Percentiles rank a stretch among this genome's conserved stretches.
Conservation (phyloP, 768 basidiomycete species). For the Cantharellus anzutake region DNA sequence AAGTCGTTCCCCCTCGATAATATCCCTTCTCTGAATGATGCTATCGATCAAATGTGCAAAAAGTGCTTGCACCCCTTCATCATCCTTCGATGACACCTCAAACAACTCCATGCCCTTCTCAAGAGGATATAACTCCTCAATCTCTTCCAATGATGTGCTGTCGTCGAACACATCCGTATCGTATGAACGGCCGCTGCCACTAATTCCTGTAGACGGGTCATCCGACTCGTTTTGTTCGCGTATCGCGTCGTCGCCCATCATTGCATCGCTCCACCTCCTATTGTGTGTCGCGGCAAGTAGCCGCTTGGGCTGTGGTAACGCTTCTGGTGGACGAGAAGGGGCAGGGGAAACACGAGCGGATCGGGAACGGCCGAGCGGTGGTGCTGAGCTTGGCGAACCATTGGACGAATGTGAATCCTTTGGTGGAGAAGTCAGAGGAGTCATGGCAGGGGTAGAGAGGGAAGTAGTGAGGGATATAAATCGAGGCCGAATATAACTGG, state of each 20-base stretch:
- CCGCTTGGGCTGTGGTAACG: not conserved
- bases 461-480: slow-evolving; percentile 53
- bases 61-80: slow-evolving; percentile 62
- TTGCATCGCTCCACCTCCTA: slow-evolving; percentile 27
- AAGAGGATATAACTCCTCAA: slow-evolving; percentile 39
- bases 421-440: not conserved
- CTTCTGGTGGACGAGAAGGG: not conserved
- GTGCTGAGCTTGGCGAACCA: not conserved
- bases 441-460: slow-evolving; percentile 10
- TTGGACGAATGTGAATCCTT: not conserved
- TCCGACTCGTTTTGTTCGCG: slow-evolving; percentile 27
- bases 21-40: slow-evolving; percentile 60
- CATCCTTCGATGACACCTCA: slow-evolving; percentile 85
- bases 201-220: slow-evolving; percentile 29
- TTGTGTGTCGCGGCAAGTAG: slow-evolving; percentile 12
- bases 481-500: slow-evolving; percentile 60
- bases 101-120: slow-evolving; percentile 74
- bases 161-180: slow-evolving; percentile 25
- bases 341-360: not conserved
- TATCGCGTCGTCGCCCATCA: slow-evolving; percentile 1
- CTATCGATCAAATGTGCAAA: slow-evolving; percentile 64
- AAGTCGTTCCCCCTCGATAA: slow-evolving; percentile 66
- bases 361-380: not conserved
- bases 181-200: slow-evolving; percentile 36
- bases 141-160: slow-evolving; percentile 1